Evolutionary conservation across 2,329 filamentous ascomycete genomes (phyloP), one percentile per base, ranked within the genome.

Genomic region (Ceratocystis eucalypticola): DNA sequence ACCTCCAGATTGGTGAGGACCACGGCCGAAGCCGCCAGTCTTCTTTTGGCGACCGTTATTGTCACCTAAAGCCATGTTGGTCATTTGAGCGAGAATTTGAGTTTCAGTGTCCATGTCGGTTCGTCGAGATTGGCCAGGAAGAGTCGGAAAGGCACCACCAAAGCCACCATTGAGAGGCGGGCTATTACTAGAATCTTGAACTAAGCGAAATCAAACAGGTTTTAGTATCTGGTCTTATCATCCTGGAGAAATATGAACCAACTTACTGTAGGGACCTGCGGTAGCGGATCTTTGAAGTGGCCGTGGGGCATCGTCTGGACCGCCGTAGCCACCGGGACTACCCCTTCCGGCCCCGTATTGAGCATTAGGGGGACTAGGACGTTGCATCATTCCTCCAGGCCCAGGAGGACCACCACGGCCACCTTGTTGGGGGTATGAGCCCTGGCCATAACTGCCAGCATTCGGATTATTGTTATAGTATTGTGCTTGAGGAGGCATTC

Each of bases 381-480:
- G 74, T 67, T 74, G 74, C 70, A 78, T 76, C 10, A 77, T 67
- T 33, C 61, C 55, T 50, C 57, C 30, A 12, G 65, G 61, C 48
- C 53, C 77, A n/a, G 75, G 79, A 33, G 78, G 77, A 71, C 79
- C 76, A 66, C 77, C 79, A 44, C 76, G 75, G 37, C 74, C 76
- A 74, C 17, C 78, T 69, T 79, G 78, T 17, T 71, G 76, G 3
- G 75, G 76, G 65, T 78, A 78, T 45, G 72, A 73, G 69, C 76
- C 75, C 63, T 77, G 77, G 30, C 76, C 75, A 20, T 79, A 78
- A 61, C 78, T 76, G 25, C 77, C 78, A 68, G 79, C 77, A 62
- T 74, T 77, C 68, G 81, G 77, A 15, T 76, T 76, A 62, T 79
- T 76, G 78, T 71, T 80, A 77, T 75, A 75, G 68, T 80, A 81